Evolutionary conservation across 345 rosid genomes (phyloP).

Genomic region (Orychophragmus violaceus): DNA sequence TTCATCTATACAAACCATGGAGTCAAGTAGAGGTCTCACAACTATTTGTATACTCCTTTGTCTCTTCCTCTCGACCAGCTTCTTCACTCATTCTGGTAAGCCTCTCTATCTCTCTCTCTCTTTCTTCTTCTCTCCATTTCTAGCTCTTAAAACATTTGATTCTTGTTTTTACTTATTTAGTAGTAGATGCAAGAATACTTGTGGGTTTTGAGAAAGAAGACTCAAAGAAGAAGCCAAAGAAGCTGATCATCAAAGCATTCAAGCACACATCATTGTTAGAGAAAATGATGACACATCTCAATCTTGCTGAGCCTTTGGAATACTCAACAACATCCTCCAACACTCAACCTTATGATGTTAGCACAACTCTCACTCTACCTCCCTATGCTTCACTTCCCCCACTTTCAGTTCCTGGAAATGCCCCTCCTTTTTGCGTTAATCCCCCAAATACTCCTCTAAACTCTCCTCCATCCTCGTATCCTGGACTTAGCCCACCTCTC

Average conservation of each 20-base stretch:
- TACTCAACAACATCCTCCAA: slow-evolving; percentile 31
- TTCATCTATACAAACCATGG: slow-evolving; percentile 32
- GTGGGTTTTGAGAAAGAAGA: slow-evolving; percentile 3
- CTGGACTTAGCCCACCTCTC: slow-evolving; percentile 47
- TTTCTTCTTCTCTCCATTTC: not conserved
- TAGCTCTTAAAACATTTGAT: not conserved
- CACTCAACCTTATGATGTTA: slow-evolving; percentile 43
- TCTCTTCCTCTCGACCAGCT: slow-evolving; percentile 32
- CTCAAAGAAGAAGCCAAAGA: slow-evolving; percentile 12
- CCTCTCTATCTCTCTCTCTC: not conserved
- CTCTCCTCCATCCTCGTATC: slow-evolving; percentile 30
- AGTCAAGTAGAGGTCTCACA: slow-evolving; percentile 16
- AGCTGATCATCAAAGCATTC: slow-evolving; percentile 18
- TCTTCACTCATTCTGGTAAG: slow-evolving; percentile 46
- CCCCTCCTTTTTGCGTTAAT: slow-evolving; percentile 51
- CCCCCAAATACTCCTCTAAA: slow-evolving; percentile 52
- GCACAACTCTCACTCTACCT: slow-evolving; percentile 53
- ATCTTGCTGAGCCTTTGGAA: slow-evolving; percentile 42
- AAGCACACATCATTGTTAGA: slow-evolving; percentile 33
- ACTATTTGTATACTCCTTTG: slow-evolving; percentile 34
- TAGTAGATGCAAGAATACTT: slow-evolving; percentile 23
- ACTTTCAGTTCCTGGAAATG: slow-evolving; percentile 35
- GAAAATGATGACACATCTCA: slow-evolving; percentile 38
- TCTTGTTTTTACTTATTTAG: not conserved
- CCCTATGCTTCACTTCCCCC: slow-evolving; percentile 57